Evolutionary conservation across 345 rosid genomes (phyloP).

Genomic region (Eutrema japonicum): DNA sequence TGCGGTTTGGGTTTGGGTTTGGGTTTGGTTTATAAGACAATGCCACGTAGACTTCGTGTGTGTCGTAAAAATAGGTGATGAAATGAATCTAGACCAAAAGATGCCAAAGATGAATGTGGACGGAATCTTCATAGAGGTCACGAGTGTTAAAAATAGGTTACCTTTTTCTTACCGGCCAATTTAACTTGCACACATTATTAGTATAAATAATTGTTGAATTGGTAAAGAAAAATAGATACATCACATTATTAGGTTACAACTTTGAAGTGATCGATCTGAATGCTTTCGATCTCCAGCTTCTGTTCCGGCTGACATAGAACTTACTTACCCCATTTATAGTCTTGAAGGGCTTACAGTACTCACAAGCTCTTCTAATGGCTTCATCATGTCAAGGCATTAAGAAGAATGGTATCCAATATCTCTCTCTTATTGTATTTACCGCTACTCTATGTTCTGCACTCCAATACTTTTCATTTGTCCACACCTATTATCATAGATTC

Average conservation of each 20-base stretch:
- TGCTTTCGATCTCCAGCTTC: slow-evolving; percentile 52
- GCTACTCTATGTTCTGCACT: slow-evolving; percentile 76
- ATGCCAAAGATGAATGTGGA: not conserved
- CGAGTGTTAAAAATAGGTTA: not conserved
- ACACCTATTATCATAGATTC: too few species aligned
- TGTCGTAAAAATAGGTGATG: not conserved
- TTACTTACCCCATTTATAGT: slow-evolving; percentile 78
- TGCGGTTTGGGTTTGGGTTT: slow-evolving; percentile 23
- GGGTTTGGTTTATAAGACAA: slow-evolving; percentile 2
- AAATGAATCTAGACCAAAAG: slow-evolving; percentile 26
- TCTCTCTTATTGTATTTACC: slow-evolving; percentile 59
- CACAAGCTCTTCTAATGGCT: too few species aligned
- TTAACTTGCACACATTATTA: too few species aligned
- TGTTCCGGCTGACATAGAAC: slow-evolving; percentile 56
- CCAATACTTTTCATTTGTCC: slow-evolving; percentile 57
- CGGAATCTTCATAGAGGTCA: not conserved
- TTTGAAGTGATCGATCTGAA: slow-evolving; percentile 53
- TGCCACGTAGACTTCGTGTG: slow-evolving; percentile 26
- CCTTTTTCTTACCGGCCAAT: too few species aligned
- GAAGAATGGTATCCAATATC: slow-evolving; percentile 68
- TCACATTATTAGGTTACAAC: slow-evolving; percentile 11
- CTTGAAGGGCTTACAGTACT: too few species aligned
- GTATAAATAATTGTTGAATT: too few species aligned
- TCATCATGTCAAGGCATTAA: slow-evolving; percentile 63
- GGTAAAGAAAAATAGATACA: not conserved